These are phyloP conservation scores for Salix arbutifolia DNA, from an alignment of 345 rosid species.

Conservation along the genomic window DNA sequence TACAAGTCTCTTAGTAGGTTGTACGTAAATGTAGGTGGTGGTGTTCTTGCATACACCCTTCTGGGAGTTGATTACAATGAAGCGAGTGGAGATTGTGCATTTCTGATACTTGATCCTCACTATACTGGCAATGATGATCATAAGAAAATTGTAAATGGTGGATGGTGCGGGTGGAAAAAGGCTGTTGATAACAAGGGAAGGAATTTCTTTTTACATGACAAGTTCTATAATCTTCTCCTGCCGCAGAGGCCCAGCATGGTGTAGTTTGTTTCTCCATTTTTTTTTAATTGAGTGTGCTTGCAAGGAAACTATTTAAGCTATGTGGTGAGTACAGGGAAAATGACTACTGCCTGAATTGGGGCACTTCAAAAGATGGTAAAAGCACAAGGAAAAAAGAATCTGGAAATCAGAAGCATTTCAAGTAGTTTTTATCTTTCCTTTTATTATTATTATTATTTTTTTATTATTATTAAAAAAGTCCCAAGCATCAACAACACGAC, in stretches of 20 bases:
- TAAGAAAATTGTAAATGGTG: constrained; percentile 80
- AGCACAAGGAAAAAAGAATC: too few species aligned
- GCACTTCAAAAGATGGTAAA: too few species aligned
- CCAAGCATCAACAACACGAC: too few species aligned
- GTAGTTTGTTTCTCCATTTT: constrained; percentile 5
- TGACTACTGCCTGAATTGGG: too few species aligned
- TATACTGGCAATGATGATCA: constrained; percentile 76
- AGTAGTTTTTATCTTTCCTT: too few species aligned
- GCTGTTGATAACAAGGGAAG: constrained; percentile 84
- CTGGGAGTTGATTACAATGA: constrained; percentile 80
- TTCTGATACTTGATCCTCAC: constrained; percentile 89
- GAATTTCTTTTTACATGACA: constrained; percentile 77
- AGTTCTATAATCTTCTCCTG: constrained; percentile 84
- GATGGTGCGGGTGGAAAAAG: constrained; percentile 97
- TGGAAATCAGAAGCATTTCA: too few species aligned
- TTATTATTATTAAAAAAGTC: too few species aligned
- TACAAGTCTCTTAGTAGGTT: not conserved
- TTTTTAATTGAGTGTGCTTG: too few species aligned
- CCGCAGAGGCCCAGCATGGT: constrained; percentile 89
- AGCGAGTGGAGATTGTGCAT: constrained; percentile 76
- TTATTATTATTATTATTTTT: too few species aligned
- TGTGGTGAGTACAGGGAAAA: too few species aligned
- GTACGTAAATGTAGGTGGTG: constrained; percentile 60
- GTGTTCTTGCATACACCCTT: constrained; percentile 90
- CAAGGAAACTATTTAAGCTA: not conserved